Base-by-base conservation (phyloP, 2,329 filamentous ascomycete genomes). In the Sclerotiophoma versabilis region DNA sequence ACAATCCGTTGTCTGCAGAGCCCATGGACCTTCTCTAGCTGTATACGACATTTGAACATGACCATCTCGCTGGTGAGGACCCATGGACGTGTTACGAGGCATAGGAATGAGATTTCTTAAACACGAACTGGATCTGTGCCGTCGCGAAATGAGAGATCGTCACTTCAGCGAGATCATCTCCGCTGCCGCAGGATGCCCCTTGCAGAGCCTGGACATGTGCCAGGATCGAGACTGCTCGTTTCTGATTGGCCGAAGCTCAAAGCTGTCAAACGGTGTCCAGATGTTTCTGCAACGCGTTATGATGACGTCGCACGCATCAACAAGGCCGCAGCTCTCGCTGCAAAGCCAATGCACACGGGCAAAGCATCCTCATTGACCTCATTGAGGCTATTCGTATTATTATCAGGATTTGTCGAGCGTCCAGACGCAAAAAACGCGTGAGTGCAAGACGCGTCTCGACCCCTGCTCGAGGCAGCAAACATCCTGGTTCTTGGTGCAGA, bases 401-500 rank as follows among this genome's bases (percentile, higher is more conserved):
- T 19, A 22, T 22, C 39, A 27, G 22, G 39, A 42, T 14, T 29
- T 36, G 4, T 7, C 5, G n/a, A 12, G 4, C 17, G 14, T 19
- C 3, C 34, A 22, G 32, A 43, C 45, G 23, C 45, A 41, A 30
- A 30, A 41, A 30, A 45, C 45, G 45, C 51, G 51, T 45, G 29
- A 27, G 25, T 9, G 39, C 41, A 49, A 15, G 51, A 54, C 51
- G 51, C 51, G 51, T 54, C 45, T 29, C n/a, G 45, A 46, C 45
- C 51, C 51, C 51, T 54, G 51, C 51, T 29, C 19, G 26, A 33
- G 39, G 29, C 42, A 46, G 48, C 32, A 30, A 42, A 50, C 23
- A 56, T 48, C 42, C 53, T 39, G 42, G 47, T 56, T 56, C 38
- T 29, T 49, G 37, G 44, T 49, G 44, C 37, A 37, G 29, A 38